Evolutionary conservation across 176 grass and related monocot genomes (phyloP).

Genomic region (Phoenix roebelenii): DNA sequence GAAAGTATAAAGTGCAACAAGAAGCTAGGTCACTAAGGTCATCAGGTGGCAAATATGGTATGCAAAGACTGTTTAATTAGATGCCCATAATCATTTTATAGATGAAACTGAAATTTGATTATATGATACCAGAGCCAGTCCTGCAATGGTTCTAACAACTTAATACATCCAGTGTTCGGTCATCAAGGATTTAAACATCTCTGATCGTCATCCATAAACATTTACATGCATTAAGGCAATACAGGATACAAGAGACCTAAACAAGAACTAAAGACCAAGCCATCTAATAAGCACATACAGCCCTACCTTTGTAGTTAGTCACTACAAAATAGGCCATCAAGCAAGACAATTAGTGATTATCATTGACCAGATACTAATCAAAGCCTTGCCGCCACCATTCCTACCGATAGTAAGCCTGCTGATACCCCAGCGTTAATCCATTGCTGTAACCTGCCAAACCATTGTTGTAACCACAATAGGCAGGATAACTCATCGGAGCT

Average conservation of each 20-base stretch:
- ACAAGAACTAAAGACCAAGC: conserved; percentile 33
- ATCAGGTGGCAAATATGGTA: too few species aligned
- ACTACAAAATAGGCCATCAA: conserved; percentile 72
- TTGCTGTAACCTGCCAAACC: conserved; percentile 46
- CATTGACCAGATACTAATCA: conserved; percentile 39
- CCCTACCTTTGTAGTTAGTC: conserved; percentile 76
- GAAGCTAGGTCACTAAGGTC: too few species aligned
- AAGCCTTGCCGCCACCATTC: conserved; percentile 17
- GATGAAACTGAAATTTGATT: too few species aligned
- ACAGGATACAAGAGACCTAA: conserved; percentile 48
- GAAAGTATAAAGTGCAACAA: too few species aligned
- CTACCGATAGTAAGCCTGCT: conserved; percentile 76
- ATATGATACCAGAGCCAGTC: too few species aligned
- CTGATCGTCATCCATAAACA: conserved; percentile 34
- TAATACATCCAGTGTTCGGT: too few species aligned
- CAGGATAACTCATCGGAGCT: conserved; percentile 63
- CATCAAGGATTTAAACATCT: too few species aligned
- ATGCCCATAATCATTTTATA: too few species aligned
- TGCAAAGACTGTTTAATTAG: too few species aligned
- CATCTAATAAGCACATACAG: conserved; percentile 34
- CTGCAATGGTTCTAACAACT: too few species aligned
- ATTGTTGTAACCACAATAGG: conserved; percentile 46
- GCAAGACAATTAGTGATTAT: conserved; percentile 43
- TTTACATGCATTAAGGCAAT: conserved; percentile 64
- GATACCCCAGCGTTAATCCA: conserved; percentile 48